Base-by-base conservation (phyloP, 2,329 filamentous ascomycete genomes). In the Neonectria punicea region DNA sequence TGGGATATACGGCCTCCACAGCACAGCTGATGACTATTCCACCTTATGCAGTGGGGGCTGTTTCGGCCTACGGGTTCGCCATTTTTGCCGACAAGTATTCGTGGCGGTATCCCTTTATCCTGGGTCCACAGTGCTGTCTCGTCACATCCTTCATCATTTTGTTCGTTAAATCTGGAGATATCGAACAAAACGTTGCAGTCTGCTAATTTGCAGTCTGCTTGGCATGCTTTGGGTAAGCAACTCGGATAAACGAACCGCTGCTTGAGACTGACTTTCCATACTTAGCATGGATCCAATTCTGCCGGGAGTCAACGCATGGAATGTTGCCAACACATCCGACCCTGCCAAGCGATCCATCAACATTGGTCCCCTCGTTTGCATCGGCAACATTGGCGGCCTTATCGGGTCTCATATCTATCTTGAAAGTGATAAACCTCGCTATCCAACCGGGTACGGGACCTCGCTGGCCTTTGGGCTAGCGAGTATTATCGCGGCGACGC, bases 251-350 rank as follows among this genome's bases (percentile, higher is more conserved):
- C 1, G n/a, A 9, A 20, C 8, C 14, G 16, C 2, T 25, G 9
- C 10, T 9, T 13, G 4, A 34, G 5, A n/a, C 63, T 66, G n/a
- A 59, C 20, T 72, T 73, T 46, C 0, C 89, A 89, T 0, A 81
- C 4, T 91, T 62, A 79, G 82, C 20, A 79, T 82, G 72, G 83
- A 83, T 53, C 81, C 81, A 0, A 81, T 82, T 49, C 76, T 80
- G 1, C 80, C 81, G 0, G 80, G 75, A 2, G 77, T 77, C 22
- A 81, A 79, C 36, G 77, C 80, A 0, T 84, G 82, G 81, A 58
- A 58, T 13, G 75, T 80, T 0, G 76, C 74, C 60, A 84, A 83
- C 57, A 74, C 78, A 0, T 76, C 80, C 0, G 74, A 76, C 4
- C 75, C 81, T 0, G 73, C 75, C 0, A 82, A 81, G 53, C 75